Evolutionary conservation across 768 basidiomycete genomes (phyloP), one percentile per base, ranked within the genome.

Genomic region (Phylloporus rhodoxanthus): DNA sequence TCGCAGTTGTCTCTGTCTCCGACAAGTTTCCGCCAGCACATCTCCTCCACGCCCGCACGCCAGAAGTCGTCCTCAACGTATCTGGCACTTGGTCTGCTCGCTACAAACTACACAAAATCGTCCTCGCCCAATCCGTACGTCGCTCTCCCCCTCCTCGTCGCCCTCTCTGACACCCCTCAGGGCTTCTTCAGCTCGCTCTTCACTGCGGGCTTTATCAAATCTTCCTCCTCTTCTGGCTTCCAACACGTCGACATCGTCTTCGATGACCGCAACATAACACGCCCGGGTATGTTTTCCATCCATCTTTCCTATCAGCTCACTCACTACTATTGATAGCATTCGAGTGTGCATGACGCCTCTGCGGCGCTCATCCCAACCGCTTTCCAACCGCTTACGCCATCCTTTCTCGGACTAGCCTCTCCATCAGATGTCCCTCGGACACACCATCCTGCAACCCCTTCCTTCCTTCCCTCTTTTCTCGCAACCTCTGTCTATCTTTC

Each of bases 131-230:
- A 67, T 82, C 91, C 8, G 90, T 89, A 47, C 48, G 81, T 76
- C n/a, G 14, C 19, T 25, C 6, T 11, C 25, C 33, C 34, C 56
- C 15, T 26, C 15, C 4, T 23, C 38, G 6, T 25, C 23, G 6
- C 44, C 15, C 26, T 15, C 40, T 40, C 26, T 58, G 45, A 37
- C 33, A 52, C 43, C 32, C 57, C n/a, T 1, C 59, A 88, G 84
- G 92, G 87, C 10, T 96, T 91, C 75, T 93, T 95, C 70, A 76
- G 81, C 41, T 84, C 88, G 25, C 77, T 96, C 19, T 96, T 95
- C 68, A 88, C 85, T 1, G 78, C 81, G 2, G 88, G 85, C 4
- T 91, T 87, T 59, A 68, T 74, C 25, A 88, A 91, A 59, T 83
- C 85, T 1, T 59, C 63, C 6, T 56, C n/a, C 54, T 58, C 40